These are phyloP conservation scores for Mallotus repandus DNA, from an alignment of 441 rosid genomes.

Conservation along the genomic window DNA sequence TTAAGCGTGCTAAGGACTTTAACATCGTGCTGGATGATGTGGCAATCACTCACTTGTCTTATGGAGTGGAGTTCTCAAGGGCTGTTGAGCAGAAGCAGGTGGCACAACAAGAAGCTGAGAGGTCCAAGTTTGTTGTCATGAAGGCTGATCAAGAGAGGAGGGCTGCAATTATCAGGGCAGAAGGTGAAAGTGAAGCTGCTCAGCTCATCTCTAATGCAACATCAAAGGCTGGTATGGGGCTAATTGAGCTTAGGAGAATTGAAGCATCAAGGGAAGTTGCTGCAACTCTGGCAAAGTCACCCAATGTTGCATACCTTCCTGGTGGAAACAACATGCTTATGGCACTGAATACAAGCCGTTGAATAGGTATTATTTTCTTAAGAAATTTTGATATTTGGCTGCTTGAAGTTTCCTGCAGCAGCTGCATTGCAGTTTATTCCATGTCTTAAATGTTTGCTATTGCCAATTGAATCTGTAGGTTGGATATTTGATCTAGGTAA, in stretches of 20 bases:
- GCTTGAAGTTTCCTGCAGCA: constrained; percentile 11
- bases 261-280: constrained; percentile 97
- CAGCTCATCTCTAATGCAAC: constrained; percentile 87
- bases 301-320: constrained; percentile 84
- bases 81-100: constrained; percentile 99
- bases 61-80: constrained; percentile 84
- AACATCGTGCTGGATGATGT: constrained; percentile 87
- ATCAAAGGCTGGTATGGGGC: constrained; percentile 72
- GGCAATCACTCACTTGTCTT: constrained; percentile 90
- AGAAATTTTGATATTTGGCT: background rate
- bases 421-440: background rate
- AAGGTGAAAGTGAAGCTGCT: constrained; percentile 97
- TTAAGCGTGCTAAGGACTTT: constrained; percentile 80
- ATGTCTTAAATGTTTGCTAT: background rate
- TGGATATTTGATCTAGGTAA: background rate
- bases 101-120: constrained; percentile 96
- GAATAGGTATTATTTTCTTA: constrained; percentile 34
- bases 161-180: constrained; percentile 89
- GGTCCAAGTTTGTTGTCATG: constrained; percentile 86
- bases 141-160: constrained; percentile 99
- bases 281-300: constrained; percentile 79
- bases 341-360: constrained; percentile 68
- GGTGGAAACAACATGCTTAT: constrained; percentile 80
- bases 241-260: constrained; percentile 93
- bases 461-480: background rate